Evolutionary conservation across 768 basidiomycete genomes (phyloP).

Genomic region (Baorangia bicolor): DNA sequence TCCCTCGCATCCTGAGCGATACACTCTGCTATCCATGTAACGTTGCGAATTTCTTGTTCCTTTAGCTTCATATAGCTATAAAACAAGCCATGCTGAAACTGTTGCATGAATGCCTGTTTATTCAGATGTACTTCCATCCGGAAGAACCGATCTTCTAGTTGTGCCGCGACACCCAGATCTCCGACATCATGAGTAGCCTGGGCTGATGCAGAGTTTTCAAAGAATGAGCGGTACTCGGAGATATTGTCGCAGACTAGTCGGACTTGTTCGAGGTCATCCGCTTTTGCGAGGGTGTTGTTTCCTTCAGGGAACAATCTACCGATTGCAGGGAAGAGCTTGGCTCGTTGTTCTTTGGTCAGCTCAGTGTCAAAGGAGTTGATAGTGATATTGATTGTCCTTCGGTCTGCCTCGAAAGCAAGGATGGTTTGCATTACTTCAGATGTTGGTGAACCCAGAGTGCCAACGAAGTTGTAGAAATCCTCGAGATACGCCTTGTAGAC

Average conservation of each 20-base stretch:
- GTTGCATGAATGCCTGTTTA: constrained; percentile 92
- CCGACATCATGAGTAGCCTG: constrained; percentile 37
- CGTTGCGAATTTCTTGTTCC: constrained; percentile 85
- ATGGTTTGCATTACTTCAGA: constrained; percentile 90
- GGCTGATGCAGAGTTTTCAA: constrained; percentile 51
- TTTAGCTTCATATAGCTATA: constrained; percentile 91
- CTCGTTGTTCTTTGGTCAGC: constrained; percentile 91
- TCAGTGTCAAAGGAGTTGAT: constrained; percentile 99
- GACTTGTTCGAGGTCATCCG: constrained; percentile 95
- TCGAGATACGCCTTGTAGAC: constrained; percentile 99
- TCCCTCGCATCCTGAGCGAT: constrained; percentile 96
- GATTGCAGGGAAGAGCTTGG: constrained; percentile 90
- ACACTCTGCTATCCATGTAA: constrained; percentile 97
- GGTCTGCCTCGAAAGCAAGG: constrained; percentile 94
- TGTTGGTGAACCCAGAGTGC: constrained; percentile 80
- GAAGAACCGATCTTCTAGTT: constrained; percentile 95
- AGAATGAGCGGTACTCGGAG: constrained; percentile 88
- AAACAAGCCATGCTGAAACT: constrained; percentile 94
- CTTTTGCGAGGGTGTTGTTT: constrained; percentile 89
- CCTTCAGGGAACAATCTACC: constrained; percentile 94
- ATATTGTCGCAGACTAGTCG: constrained; percentile 84
- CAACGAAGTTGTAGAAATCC: constrained; percentile 87
- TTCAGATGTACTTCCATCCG: constrained; percentile 89
- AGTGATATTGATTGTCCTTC: constrained; percentile 96
- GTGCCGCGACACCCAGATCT: constrained; percentile 54